phyloP scores from a whole-genome alignment of 2,329 filamentous ascomycete species.

The Fusarium liriodendri region DNA sequence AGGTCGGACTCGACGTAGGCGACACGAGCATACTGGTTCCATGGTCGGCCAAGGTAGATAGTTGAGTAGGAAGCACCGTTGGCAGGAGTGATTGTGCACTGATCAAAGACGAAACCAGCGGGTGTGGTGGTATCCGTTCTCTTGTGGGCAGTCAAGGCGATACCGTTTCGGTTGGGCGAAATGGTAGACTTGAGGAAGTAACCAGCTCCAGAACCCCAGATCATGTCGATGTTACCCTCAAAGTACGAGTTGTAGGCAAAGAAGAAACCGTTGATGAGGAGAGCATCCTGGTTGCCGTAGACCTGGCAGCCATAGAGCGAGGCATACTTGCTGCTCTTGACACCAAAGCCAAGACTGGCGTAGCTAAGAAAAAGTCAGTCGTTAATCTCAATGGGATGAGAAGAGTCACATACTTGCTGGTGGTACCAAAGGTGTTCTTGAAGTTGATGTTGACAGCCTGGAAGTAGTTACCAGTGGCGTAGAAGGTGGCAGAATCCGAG shows the following conservation, averaged over 20 bases:
- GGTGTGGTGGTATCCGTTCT: constrained; percentile 50
- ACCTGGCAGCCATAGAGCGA: constrained; percentile 57
- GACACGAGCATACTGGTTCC: constrained; percentile 38
- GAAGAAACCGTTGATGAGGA: constrained; percentile 59
- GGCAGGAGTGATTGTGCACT: constrained; percentile 46
- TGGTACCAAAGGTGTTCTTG: constrained; percentile 35
- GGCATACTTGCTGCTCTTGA: constrained; percentile 50
- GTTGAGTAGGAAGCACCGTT: constrained; percentile 37
- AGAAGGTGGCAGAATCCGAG: constrained; percentile 41
- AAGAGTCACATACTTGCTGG: constrained; percentile 22
- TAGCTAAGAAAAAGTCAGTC: constrained; percentile 43
- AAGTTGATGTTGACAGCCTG: constrained; percentile 43
- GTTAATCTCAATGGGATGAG: rapidly evolving
- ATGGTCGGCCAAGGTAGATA: constrained; percentile 37
- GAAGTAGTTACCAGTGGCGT: constrained; percentile 39
- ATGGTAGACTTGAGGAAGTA: constrained; percentile 55
- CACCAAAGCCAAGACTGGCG: constrained; percentile 58
- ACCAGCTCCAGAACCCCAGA: constrained; percentile 54
- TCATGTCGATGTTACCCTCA: constrained; percentile 62
- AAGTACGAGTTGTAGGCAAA: constrained; percentile 58
- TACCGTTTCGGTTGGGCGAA: constrained; percentile 44
- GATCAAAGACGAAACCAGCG: constrained; percentile 50
- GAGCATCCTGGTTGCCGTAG: constrained; percentile 61
- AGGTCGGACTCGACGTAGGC: constrained; percentile 37
- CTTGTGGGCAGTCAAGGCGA: constrained; percentile 51